phyloP scores from a whole-genome alignment of 306 rosid genomes.

The Glycine soja region DNA sequence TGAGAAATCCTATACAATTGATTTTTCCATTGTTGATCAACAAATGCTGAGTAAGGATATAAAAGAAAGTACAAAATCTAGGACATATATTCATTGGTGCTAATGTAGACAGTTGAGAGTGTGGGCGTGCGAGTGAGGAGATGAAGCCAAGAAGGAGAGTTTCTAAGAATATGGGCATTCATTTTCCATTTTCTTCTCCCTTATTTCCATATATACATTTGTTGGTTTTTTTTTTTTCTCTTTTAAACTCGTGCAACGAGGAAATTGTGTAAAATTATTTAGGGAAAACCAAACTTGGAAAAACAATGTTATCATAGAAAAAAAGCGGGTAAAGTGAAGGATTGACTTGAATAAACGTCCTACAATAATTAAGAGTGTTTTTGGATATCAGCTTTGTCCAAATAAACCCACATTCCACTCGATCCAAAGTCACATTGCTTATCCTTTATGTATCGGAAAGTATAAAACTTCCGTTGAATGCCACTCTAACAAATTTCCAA shows the following conservation, averaged over 20 bases:
- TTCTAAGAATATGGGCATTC: background rate
- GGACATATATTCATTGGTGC: background rate
- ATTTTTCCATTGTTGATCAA: too few relatives aligned
- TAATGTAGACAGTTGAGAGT: background rate
- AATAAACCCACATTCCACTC: background rate
- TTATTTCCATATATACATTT: background rate
- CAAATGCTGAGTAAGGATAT: too few relatives aligned
- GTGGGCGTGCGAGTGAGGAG: too few relatives aligned
- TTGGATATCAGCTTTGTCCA: background rate
- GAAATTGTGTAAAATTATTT: conserved; percentile 9
- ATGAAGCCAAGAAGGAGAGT: background rate
- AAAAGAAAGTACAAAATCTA: too few relatives aligned
- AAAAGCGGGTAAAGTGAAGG: conserved; percentile 9
- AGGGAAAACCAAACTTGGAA: conserved; percentile 8
- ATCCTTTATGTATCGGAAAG: background rate
- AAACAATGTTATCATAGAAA: conserved; percentile 52
- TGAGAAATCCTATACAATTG: too few relatives aligned
- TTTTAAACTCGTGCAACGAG: background rate
- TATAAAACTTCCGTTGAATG: background rate
- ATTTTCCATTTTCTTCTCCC: background rate
- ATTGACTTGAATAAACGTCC: conserved; percentile 18
- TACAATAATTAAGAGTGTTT: conserved; percentile 46
- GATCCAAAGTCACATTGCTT: background rate
- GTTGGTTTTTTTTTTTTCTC: background rate
- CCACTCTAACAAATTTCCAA: background rate